Evolutionary conservation across 148 eudicot species (phyloP), one percentile per base, ranked within the genome.

Genomic region (Simmondsia chinensis): DNA sequence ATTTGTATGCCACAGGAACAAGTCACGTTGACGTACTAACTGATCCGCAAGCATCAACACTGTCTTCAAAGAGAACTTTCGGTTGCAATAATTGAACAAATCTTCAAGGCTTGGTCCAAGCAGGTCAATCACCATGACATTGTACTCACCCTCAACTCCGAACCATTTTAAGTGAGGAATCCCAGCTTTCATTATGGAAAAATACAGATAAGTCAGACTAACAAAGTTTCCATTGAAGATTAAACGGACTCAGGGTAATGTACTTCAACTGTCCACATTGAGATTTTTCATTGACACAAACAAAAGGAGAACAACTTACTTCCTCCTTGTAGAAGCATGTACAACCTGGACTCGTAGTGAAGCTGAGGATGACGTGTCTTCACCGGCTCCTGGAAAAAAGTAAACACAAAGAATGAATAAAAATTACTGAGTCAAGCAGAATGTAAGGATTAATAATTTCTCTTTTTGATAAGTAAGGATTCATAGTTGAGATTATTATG

Each of bases 11-110:
- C 7, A 6, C 11, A 32, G 4, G 20, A 28, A 33, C 3, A 55
- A 34, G 36, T 30, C 16, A 33, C 9, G 24, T 34, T 37, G 11
- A 63, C 65, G 3, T 67, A 71, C 74, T 18, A 71, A 47, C 41
- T 75, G 82, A 66, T 75, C 77, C 0, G 82, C 82, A 43, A 75
- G 82, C 82, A 75, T 75, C 61, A 75, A 52, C n/a, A 75, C 77
- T 11, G 82, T 56, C 52, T 75, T 75, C 64, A 70, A 50, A 19
- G 77, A 28, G 45, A 75, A 46, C 48, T 56, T 71, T 13, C 74
- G 51, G 45, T 48, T 75, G 65, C 82, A 75, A 25, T 75, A 71
- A 51, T 75, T 75, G 22, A 75, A 75, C 6, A 75, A 52, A 47
- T 75, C 82, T 57, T 75, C 82, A 42, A 75, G 67, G 40, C 82